Evolutionary conservation across 1,284 basidiomycete species (phyloP).

Genomic region (Cutaneotrichosporon mucoides): DNA sequence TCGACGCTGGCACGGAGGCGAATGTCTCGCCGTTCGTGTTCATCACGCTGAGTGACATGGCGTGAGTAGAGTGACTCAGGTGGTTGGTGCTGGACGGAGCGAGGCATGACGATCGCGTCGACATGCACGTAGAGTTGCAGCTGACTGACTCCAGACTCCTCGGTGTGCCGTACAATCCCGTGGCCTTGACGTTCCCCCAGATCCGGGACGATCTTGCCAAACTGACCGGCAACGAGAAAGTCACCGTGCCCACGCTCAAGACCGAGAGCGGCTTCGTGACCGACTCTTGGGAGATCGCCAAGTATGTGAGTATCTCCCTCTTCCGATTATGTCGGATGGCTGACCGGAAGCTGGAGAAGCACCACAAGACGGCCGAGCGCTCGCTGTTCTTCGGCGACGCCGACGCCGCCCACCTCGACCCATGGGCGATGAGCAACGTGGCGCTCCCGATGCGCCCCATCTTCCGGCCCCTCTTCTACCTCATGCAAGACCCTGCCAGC

Average conservation of each 20-base stretch:
- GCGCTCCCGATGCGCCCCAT: slow-evolving; percentile 21
- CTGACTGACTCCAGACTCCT: slow-evolving; percentile 20
- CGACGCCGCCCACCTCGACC: slow-evolving; percentile 23
- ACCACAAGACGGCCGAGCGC: slow-evolving; percentile 23
- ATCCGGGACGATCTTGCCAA: slow-evolving; percentile 29
- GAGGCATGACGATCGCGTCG: too few species aligned
- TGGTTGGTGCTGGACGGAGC: not conserved
- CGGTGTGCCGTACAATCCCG: slow-evolving; percentile 17
- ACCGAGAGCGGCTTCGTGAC: slow-evolving; percentile 24
- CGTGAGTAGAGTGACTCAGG: not conserved
- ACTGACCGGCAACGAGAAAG: slow-evolving; percentile 28
- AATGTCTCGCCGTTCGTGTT: slow-evolving; percentile 17
- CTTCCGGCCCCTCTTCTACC: slow-evolving; percentile 14
- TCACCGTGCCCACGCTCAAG: slow-evolving; percentile 35
- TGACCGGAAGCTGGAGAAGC: slow-evolving; percentile 30
- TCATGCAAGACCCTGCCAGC: slow-evolving; percentile 9
- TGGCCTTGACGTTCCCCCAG: slow-evolving; percentile 22
- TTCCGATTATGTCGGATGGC: not conserved
- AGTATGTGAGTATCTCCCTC: slow-evolving; percentile 24
- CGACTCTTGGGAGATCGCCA: slow-evolving; percentile 35
- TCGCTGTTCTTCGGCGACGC: slow-evolving; percentile 25
- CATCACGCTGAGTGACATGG: slow-evolving; percentile 14
- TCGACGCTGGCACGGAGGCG: too few species aligned
- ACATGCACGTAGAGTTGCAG: too few species aligned
- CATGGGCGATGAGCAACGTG: slow-evolving; percentile 27